A percentile compares a stretch with the other conserved stretches of the same genome.
Conservation (phyloP, 1,284 basidiomycete species). For the Blastosporella zonata region DNA sequence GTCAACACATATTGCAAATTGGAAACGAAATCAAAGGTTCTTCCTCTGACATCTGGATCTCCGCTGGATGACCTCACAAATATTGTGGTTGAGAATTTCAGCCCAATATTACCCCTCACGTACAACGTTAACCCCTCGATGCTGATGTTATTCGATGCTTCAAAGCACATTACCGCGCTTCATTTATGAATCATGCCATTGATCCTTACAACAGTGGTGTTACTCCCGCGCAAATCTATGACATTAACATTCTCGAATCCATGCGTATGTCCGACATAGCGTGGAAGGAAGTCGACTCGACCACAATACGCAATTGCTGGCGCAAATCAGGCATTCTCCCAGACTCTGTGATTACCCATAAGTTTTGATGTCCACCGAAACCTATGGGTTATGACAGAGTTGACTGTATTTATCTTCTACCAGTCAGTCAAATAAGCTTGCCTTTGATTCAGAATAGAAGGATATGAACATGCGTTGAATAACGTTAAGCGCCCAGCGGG, state of each 20-base stretch:
- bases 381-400: too few relatives aligned
- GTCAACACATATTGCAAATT: too few relatives aligned
- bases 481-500: background rate
- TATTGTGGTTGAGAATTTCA: too few relatives aligned
- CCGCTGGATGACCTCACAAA: too few relatives aligned
- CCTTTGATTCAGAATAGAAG: too few relatives aligned
- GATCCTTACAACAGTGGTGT: background rate
- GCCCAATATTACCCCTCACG: too few relatives aligned
- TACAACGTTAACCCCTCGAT: background rate
- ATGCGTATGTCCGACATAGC: conserved; percentile 1
- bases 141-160: conserved; percentile 1
- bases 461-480: background rate
- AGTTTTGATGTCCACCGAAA: too few relatives aligned
- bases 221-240: background rate
- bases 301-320: conserved; percentile 2
- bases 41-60: too few relatives aligned
- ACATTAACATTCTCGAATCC: background rate
- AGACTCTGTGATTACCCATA: background rate
- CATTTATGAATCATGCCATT: background rate
- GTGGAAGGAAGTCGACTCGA: background rate
- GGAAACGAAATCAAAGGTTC: too few relatives aligned
- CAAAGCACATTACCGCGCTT: background rate
- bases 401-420: too few relatives aligned
- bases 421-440: too few relatives aligned
- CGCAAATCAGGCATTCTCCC: conserved; percentile 1